Evolutionary conservation across 2,329 filamentous ascomycete genomes (phyloP).

Genomic region (Trichoderma koningiopsis): DNA sequence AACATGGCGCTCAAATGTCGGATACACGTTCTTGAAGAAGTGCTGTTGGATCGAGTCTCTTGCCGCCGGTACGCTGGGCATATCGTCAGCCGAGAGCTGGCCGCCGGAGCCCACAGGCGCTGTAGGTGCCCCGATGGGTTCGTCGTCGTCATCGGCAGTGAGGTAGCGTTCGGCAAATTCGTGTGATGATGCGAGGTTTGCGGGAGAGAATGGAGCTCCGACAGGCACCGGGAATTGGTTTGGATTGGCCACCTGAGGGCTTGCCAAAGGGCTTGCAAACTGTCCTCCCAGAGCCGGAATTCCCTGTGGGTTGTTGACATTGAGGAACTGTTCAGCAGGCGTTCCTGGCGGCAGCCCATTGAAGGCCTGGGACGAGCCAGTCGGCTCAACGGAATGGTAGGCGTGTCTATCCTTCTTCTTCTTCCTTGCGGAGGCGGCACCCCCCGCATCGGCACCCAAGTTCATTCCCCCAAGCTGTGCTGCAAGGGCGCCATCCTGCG

Average conservation of each 20-base stretch:
- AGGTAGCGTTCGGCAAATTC: slow-evolving; percentile 32
- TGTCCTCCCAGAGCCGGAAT: slow-evolving; percentile 45
- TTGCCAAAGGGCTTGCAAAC: slow-evolving; percentile 47
- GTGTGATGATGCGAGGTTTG: slow-evolving; percentile 31
- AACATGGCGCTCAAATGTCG: slow-evolving; percentile 91
- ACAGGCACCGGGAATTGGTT: slow-evolving; percentile 65
- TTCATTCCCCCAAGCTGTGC: slow-evolving; percentile 79
- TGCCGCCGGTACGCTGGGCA: slow-evolving; percentile 85
- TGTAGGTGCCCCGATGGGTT: slow-evolving; percentile 34
- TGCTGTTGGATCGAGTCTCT: slow-evolving; percentile 81
- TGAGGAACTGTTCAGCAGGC: slow-evolving; percentile 47
- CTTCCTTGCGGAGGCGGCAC: slow-evolving; percentile 56
- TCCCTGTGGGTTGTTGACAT: slow-evolving; percentile 33
- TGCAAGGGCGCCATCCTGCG: slow-evolving; percentile 56
- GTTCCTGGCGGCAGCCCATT: slow-evolving; percentile 65
- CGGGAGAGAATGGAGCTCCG: slow-evolving; percentile 41
- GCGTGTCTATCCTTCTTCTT: slow-evolving; percentile 97
- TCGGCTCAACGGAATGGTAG: slow-evolving; percentile 80
- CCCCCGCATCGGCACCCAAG: slow-evolving; percentile 49
- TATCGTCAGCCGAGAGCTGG: slow-evolving; percentile 85
- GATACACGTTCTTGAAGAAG: slow-evolving; percentile 86
- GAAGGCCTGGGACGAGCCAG: slow-evolving; percentile 68
- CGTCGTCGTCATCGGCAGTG: slow-evolving; percentile 36
- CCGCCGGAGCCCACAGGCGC: slow-evolving; percentile 34
- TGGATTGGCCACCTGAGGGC: slow-evolving; percentile 40